A percentile compares a stretch with the other conserved stretches of the same genome.
These are phyloP conservation scores for Gaertneriomyces sp. DNA, from an alignment of 192 early-diverging fungal species.

Conservation along the genomic window DNA sequence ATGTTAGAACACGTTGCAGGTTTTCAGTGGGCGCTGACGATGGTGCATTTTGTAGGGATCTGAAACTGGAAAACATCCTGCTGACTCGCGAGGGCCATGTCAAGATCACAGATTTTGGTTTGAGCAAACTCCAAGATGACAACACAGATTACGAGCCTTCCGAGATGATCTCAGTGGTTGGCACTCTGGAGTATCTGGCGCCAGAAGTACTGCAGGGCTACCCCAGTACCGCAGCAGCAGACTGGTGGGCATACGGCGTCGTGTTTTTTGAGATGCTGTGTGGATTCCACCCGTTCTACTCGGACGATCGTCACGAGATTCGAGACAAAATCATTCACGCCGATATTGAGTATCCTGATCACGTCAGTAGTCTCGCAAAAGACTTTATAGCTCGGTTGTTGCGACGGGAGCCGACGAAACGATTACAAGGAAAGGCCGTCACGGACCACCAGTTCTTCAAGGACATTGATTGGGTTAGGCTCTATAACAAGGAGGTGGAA, in stretches of 20 bases:
- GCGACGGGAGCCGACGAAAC: constrained; percentile 28
- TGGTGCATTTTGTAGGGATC: constrained; percentile 31
- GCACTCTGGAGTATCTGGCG: constrained; percentile 52
- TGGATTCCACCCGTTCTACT: constrained; percentile 53
- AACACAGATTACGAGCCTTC: neutral
- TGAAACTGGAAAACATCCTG: constrained; percentile 59
- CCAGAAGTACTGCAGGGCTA: constrained; percentile 51
- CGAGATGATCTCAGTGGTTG: constrained; percentile 32
- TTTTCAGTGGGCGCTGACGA: neutral
- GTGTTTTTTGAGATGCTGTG: constrained; percentile 57
- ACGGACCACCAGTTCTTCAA: constrained; percentile 42
- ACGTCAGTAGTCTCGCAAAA: constrained; percentile 26
- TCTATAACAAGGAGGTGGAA: constrained; percentile 42
- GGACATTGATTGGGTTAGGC: constrained; percentile 41
- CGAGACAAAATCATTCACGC: constrained; percentile 41
- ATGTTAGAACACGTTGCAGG: neutral
- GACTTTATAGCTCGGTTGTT: constrained; percentile 37
- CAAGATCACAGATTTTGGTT: constrained; percentile 54
- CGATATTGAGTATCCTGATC: constrained; percentile 36
- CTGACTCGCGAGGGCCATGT: constrained; percentile 49
- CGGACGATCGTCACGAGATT: constrained; percentile 39
- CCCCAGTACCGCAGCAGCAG: constrained; percentile 42
- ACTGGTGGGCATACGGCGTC: constrained; percentile 59
- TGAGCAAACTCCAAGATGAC: constrained; percentile 30
- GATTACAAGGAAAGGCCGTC: constrained; percentile 41